A percentile compares a stretch with the other conserved stretches of the same genome.
Conservation (phyloP, 1,139 yeast species). For the Hansenula lynferdii region DNA sequence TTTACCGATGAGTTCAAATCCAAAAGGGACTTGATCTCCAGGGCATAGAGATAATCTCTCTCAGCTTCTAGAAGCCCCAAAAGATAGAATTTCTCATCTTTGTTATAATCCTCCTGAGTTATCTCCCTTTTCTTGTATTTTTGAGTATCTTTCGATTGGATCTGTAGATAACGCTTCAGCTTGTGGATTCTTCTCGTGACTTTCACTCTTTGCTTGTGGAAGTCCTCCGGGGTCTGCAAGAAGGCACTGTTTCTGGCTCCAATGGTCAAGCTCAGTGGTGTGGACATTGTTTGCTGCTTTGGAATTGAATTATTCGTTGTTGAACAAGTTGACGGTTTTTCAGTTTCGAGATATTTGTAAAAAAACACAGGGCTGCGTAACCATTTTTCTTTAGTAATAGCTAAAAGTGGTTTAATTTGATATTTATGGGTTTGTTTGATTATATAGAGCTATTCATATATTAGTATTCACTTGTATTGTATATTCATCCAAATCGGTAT, state of each 20-base stretch:
- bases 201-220: constrained; percentile 39
- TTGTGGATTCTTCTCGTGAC: constrained; percentile 45
- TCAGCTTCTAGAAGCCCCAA: constrained; percentile 56
- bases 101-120: constrained; percentile 39
- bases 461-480: too few relatives aligned
- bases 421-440: too few relatives aligned
- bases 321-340: too few relatives aligned
- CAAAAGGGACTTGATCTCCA: constrained; percentile 53
- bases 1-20: constrained; percentile 44
- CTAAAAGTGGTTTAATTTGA: too few relatives aligned
- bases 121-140: constrained; percentile 46
- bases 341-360: too few relatives aligned
- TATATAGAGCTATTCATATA: too few relatives aligned
- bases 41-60: constrained; percentile 63
- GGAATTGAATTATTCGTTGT: too few relatives aligned
- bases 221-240: constrained; percentile 47
- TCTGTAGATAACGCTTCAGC: constrained; percentile 50
- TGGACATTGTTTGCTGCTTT: too few relatives aligned
- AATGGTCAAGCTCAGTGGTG: constrained; percentile 39
- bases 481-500: too few relatives aligned
- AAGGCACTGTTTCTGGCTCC: constrained; percentile 46
- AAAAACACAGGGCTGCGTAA: too few relatives aligned
- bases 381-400: too few relatives aligned
- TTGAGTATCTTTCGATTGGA: constrained; percentile 56
- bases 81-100: constrained; percentile 42